Base-by-base conservation (phyloP, 1,139 yeast species). In the Kurtzmaniella quercitrusa region DNA sequence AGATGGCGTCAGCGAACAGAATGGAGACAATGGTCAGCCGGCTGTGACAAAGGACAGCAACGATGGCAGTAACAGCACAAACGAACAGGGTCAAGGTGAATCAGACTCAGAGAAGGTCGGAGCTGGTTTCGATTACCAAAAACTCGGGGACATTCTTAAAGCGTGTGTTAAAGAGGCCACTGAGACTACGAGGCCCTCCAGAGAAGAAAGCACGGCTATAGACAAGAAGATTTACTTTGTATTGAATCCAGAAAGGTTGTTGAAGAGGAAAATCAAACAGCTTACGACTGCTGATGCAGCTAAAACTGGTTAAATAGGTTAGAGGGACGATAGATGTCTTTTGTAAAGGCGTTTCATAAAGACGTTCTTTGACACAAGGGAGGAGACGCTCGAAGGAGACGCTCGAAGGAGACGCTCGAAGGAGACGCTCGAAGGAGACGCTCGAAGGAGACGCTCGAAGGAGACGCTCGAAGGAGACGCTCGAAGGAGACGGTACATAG, bases 221-320 rank as follows among this genome's bases (percentile, higher is more conserved):
- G 88, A 82, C 47, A 78, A 77, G 39, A 83, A 81, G 57, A 75
- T 84, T 27, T 82, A 79, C 50, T 81, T 75, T 51, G 77, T 84
- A 38, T 62, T 81, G 40, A 80, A 81, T 50, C 93, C 93, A 9
- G 63, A 63, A 40, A 65, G 75, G 48, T 56, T 78, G 23, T 58
- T 81, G 29, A 75, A 75, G 50, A 70, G 75, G 54, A 66, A 66
- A 41, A 44, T 64, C 14, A 62, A 62, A 37, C 47, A 44, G 33
- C 21, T 44, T 8, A 23, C 23, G 17, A 14, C 43, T 27, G 12
- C 31, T 27, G 23, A 21, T 21, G 23, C 4, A 21, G 23, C 8
- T 21, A 21, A 21, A 8, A n/a, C n/a, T n/a, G n/a, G n/a, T n/a
- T n/a, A n/a, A 21, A 21, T 21, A 8, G 23, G 23, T 21, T 5